Evolutionary conservation across 805 yeast species (phyloP), one percentile per base, ranked within the genome.

Genomic region (Jamesozyma spencerorum): DNA sequence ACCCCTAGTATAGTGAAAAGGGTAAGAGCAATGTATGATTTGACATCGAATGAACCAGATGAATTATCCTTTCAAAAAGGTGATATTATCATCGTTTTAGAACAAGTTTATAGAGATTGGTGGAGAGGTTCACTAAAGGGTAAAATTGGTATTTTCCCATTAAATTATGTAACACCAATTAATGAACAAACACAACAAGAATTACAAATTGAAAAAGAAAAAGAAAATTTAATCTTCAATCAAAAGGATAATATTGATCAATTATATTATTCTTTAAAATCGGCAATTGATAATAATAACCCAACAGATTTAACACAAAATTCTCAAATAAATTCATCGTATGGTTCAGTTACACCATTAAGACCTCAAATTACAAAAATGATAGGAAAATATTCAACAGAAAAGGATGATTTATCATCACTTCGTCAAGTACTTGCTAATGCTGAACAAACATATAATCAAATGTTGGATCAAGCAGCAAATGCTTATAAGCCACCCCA

Each of bases 41-140:
- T 88, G 30, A 66, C 72, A 3, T 76, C 94, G 2, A 69, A 74
- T 34, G 97, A 87, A 53, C 81, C 81, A 2, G 96, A 88, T 46
- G 97, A 92, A 49, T 70, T 90, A 34, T 79, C 94, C 1, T 90
- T 92, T 63, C 69, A 78, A 37, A 79, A 79, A 53, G 97, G 95
- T 31, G 97, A 90, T 56, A 69, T 85, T 12, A 88, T 90, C 37
- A 80, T 81, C 1, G 95, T 92, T 1, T 69, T 88, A 28, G 97
- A 88, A 51, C 72, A 81, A 13, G 94, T 84, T 5, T 88, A 87
- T 58, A 72, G 85, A 46, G 97, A 90, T 55, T 90, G 98, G 98
- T 85, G 96, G 81, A 73, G 85, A 49, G 98, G 98, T 13, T 75
- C 90, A 5, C 63, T 90, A 38, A 71, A 74, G 40, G 96, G 96